Evolutionary conservation across 768 basidiomycete genomes (phyloP), one percentile per base, ranked within the genome.

Genomic region (Sporobolomyces phaffii): DNA sequence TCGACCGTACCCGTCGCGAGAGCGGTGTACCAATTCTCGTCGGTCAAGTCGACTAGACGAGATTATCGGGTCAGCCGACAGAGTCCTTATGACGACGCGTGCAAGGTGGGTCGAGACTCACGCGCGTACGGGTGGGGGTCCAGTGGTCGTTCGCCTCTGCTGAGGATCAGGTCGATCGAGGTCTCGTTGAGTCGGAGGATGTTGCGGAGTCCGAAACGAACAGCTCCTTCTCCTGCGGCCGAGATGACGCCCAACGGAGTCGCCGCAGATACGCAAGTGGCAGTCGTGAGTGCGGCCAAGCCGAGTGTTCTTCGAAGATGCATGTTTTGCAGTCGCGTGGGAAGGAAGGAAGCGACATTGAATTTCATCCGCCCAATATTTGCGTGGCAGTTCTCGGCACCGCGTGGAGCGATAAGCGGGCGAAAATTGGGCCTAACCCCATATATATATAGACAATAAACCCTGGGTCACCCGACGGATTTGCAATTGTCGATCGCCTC

Each of bases 171-270:
- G 5, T 71, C 70, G 20, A 71, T 53, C 47, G 44, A 34, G 10
- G 65, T 47, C 18, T 64, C 65, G 65, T 71, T 67, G 62, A 71
- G 49, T 1, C 69, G 57, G 8, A 71, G 36, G 36, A 66, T n/a
- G 62, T 33, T 38, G 22, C 26, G 14, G 8, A 71, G 29, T 1
- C 61, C 64, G 3, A 22, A 22, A 11, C 65, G 58, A 2, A 57
- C 44, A 6, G 44, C 28, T 22, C 29, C 44, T 1, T 50, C 22
- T 1, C 40, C 49, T 0, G 36, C 29, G 1, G 43, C 20, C 10
- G 52, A 52, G 31, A 65, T 50, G n/a, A 50, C 17, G 0, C 15
- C 29, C 10, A 70, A 22, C 26, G 64, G 68, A 52, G 36, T 49
- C 13, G 28, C 34, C 10, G 65, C 65, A 5, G 13, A n/a, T 2